A percentile compares a stretch with the other conserved stretches of the same genome.
phyloP scores from a whole-genome alignment of 164 flowering plant species.

The Macadamia tetraphylla region DNA sequence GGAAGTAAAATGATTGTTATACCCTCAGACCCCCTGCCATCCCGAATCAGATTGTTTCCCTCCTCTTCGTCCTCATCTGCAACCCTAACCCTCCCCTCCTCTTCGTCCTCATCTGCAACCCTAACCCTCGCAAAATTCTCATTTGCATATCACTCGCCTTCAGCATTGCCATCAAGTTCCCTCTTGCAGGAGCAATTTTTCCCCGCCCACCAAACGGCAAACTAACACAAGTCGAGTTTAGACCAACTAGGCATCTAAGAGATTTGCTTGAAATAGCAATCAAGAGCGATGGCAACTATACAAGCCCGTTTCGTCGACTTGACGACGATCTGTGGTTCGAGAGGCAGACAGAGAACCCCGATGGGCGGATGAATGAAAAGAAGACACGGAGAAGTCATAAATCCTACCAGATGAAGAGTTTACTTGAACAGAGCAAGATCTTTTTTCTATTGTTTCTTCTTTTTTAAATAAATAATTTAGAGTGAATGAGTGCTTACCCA shows the following conservation, averaged over 20 bases:
- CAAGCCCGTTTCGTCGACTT: conserved; percentile 81
- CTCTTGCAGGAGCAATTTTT: conserved; percentile 56
- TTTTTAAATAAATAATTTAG: too few relatives aligned
- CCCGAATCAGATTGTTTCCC: conserved; percentile 18
- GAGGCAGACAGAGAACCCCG: conserved; percentile 41
- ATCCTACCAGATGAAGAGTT: too few relatives aligned
- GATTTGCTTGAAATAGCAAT: conserved; percentile 69
- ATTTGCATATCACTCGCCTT: not conserved
- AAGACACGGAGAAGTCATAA: too few relatives aligned
- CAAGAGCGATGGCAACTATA: conserved; percentile 66
- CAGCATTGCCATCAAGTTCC: conserved; percentile 18
- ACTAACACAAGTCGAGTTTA: conserved; percentile 63
- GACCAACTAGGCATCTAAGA: conserved; percentile 90
- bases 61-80: too few relatives aligned
- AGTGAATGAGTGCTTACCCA: too few relatives aligned
- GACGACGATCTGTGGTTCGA: conserved; percentile 83
- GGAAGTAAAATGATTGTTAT: too few relatives aligned
- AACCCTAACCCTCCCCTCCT: too few relatives aligned
- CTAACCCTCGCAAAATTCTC: conserved; percentile 9
- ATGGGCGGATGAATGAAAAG: conserved; percentile 14
- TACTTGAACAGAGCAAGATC: too few relatives aligned
- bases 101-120: conserved; percentile 12
- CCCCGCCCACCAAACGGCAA: conserved; percentile 74
- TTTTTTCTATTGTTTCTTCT: too few relatives aligned
- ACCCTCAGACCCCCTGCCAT: too few relatives aligned